Evolutionary conservation across 2,329 filamentous ascomycete species (phyloP).

Genomic region (Aureobasidium lini): DNA sequence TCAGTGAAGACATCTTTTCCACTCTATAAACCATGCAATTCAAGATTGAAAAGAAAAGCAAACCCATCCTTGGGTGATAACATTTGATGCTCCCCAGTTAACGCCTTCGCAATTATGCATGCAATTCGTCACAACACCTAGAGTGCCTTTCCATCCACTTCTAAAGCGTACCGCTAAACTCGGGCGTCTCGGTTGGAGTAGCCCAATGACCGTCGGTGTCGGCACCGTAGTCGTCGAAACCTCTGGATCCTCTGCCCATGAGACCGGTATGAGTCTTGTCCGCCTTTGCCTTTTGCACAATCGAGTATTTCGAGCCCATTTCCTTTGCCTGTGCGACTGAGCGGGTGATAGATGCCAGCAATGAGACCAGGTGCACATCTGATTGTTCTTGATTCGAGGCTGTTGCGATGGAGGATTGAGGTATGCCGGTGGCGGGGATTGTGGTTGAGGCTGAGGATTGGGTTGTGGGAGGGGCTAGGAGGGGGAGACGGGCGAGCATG

Average conservation of each 20-base stretch:
- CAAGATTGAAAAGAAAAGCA: too few relatives aligned
- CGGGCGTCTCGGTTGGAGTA: background rate
- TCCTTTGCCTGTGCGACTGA: constrained; percentile 64
- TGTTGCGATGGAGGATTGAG: constrained; percentile 17
- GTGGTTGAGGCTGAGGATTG: constrained; percentile 62
- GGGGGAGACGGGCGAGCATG: constrained; percentile 72
- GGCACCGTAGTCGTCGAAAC: background rate
- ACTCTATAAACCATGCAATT: too few relatives aligned
- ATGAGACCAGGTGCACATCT: constrained; percentile 69
- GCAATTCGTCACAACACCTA: too few relatives aligned
- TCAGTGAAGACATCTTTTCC: too few relatives aligned
- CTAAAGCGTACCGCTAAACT: too few relatives aligned
- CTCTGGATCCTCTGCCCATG: constrained; percentile 15
- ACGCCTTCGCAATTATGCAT: too few relatives aligned
- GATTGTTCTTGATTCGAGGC: constrained; percentile 66
- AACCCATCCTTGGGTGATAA: too few relatives aligned
- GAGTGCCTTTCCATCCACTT: too few relatives aligned
- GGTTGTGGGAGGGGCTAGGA: constrained; percentile 67
- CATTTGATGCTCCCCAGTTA: too few relatives aligned
- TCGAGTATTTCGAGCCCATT: constrained; percentile 63
- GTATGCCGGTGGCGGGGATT: constrained; percentile 55
- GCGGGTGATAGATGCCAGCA: constrained; percentile 69
- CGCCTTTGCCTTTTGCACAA: constrained; percentile 34
- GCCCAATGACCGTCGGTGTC: background rate
- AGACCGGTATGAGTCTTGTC: constrained; percentile 23